Evolutionary conservation across 352 stramenopile genomes (phyloP).

Genomic region (Phytopythium delawarense): DNA sequence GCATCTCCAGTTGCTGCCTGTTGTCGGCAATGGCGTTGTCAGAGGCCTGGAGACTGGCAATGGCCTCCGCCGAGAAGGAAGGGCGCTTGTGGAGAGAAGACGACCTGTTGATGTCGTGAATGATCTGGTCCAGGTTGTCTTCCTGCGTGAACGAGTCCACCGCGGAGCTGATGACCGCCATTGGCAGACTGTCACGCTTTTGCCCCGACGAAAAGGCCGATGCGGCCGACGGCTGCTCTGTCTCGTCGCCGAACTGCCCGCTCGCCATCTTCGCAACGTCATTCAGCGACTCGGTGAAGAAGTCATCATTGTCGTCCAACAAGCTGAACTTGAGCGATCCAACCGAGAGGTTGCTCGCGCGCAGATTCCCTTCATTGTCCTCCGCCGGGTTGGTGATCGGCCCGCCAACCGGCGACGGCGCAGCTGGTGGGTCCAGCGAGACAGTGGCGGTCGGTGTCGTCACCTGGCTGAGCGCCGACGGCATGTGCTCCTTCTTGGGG

Average conservation of each 20-base stretch:
- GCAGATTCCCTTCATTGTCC: constrained; percentile 25
- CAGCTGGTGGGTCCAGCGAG: constrained; percentile 24
- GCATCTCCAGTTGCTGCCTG: constrained; percentile 1
- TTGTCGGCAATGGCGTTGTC: not conserved
- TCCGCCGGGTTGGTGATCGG: constrained; percentile 27
- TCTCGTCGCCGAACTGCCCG: not conserved
- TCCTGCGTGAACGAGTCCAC: constrained; percentile 74
- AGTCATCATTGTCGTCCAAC: constrained; percentile 58
- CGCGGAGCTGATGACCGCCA: constrained; percentile 56
- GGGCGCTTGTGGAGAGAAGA: constrained; percentile 42
- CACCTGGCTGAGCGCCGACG: constrained; percentile 18
- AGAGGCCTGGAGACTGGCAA: not conserved
- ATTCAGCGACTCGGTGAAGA: constrained; percentile 55
- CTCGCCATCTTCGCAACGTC: constrained; percentile 41
- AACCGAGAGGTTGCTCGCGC: constrained; percentile 63
- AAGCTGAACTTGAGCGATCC: constrained; percentile 74
- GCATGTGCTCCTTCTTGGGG: constrained; percentile 37
- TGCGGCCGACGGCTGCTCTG: not conserved
- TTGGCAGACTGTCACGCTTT: constrained; percentile 66
- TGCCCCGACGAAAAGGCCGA: constrained; percentile 16
- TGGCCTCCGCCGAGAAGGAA: constrained; percentile 5
- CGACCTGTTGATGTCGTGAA: constrained; percentile 64
- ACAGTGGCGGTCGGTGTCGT: constrained; percentile 25
- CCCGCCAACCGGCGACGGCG: constrained; percentile 22
- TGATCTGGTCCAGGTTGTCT: constrained; percentile 73